Evolutionary conservation across 116 monocot genomes (phyloP), one percentile per base, ranked within the genome.

Genomic region (Dioscorea cayenensis): DNA sequence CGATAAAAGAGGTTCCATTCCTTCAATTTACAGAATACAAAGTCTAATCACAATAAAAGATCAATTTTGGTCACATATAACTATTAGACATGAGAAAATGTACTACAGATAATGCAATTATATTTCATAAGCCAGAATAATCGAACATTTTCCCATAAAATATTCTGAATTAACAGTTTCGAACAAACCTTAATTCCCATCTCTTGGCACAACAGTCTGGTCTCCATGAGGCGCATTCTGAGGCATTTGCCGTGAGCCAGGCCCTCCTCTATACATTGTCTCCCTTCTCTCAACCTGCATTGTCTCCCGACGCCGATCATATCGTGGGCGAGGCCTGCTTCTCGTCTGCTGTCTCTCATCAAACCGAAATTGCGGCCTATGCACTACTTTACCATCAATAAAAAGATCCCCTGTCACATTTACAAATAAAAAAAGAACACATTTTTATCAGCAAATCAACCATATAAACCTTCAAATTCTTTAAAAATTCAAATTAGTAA

Each of bases 311-410:
- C 90, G 87, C 65, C 90, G 80, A 71, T 95, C 88, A 78, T 90
- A 85, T 25, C 90, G 82, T 66, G 94, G 82, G 4, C 97, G 85
- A 10, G 92, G 90, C 52, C 87, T 80, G 60, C 32, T 90, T 61
- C 90, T 82, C 4, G 67, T 78, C 61, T 84, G 88, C 72, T 93
- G 93, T 68, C 97, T 90, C 71, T 97, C 93, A 23, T 67, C 90
- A 69, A 86, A 93, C 19, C 77, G 78, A 69, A 90, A 97, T 67
- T 97, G 93, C 51, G 97, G 97, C 63, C 90, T 84, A 71, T 80
- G 97, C 70, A 93, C 87, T 68, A 97, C 93, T 71, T 93, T 90
- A 28, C 97, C 94, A 71, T 93, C 97, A 66, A 93, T 32, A 60
- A 86, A 93, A 12, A 97, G 83, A 84, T 97, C 97, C 27, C 97